These are phyloP conservation scores for Phytophthora palmivora DNA, from an alignment of 352 stramenopile genomes.

Conservation along the genomic window DNA sequence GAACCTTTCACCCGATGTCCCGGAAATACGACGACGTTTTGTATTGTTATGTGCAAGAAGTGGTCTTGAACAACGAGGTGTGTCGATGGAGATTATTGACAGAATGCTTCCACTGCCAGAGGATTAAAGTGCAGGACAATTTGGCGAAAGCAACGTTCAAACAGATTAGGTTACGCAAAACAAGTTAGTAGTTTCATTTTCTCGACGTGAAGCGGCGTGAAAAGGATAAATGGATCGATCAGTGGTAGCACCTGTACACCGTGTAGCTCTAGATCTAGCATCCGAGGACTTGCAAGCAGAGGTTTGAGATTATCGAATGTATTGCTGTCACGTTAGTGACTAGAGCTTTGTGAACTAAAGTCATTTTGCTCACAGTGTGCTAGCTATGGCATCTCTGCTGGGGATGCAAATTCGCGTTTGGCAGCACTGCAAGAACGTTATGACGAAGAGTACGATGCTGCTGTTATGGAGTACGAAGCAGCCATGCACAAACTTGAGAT, in stretches of 20 bases:
- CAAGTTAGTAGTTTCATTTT: constrained; percentile 17
- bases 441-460: constrained; percentile 65
- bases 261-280: constrained; percentile 53
- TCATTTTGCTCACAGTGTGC: constrained; percentile 40
- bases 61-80: constrained; percentile 7
- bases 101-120: constrained; percentile 13
- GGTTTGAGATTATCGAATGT: constrained; percentile 28
- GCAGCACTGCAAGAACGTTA: constrained; percentile 62
- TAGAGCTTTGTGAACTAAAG: constrained; percentile 45
- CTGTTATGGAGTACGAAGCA: constrained; percentile 43
- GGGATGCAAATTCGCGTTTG: constrained; percentile 53
- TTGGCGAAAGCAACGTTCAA: too few relatives aligned
- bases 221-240: constrained; percentile 36
- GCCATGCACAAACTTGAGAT: constrained; percentile 47
- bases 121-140: constrained; percentile 8
- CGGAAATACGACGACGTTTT: constrained; percentile 20
- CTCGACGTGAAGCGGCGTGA: constrained; percentile 26
- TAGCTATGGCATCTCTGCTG: constrained; percentile 56
- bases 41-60: constrained; percentile 12
- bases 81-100: constrained; percentile 19
- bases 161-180: too few relatives aligned
- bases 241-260: constrained; percentile 39
- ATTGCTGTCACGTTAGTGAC: constrained; percentile 1
- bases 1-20: constrained; percentile 1
- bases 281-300: constrained; percentile 69